Base-by-base conservation (phyloP, 176 grass and related monocot species). In the Thinopyrum elongatum region DNA sequence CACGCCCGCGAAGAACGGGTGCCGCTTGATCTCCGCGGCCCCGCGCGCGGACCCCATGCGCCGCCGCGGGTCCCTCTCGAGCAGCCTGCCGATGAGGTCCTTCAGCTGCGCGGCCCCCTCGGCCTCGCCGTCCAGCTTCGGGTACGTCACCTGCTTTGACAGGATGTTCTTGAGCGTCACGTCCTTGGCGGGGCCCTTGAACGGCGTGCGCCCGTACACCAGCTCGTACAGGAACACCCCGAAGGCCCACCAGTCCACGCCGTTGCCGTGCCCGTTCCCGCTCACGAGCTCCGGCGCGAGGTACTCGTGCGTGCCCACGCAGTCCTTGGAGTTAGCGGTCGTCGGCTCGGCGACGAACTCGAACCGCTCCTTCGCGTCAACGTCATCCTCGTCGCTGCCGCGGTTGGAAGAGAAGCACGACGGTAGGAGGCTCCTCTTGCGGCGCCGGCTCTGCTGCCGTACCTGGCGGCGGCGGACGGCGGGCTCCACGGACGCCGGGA, bases 231-330 rank as follows among this genome's bases (percentile, higher is more conserved):
- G 86, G 78, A 98, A 98, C 3, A 98, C 87, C 4, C 95, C 95
- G 85, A 95, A 98, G 22, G 95, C 95, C 95, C 95, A 98, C 95
- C 95, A 98, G 82, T 98, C 95, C 8, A 98, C 95, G 51, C 86
- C 93, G 91, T 93, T 98, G 55, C 95, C 95, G 53, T 98, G 93
- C 22, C 95, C 93, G 49, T 17, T 85, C 30, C 87, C 90, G 70
- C 82, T 90, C 36, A 95, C 95, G 6, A 98, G 87, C 87, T 98
- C 95, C 25, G 95, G 95, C 17, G 93, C 91, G 5, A 98, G 93
- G 85, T 98, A 98, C 82, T 98, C 95, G 82, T 98, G 95, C 46
- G 95, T 98, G 76, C 95, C 95, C 39, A 98, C 95, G 84, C 89
- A 91, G 83, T 91, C 95, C 85, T 82, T 93, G 44, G 95, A 98